Percentiles rank a stretch among this genome's conserved stretches.
These are phyloP conservation scores for Floccularia luteovirens DNA, from an alignment of 768 basidiomycete species.

Conservation along the genomic window DNA sequence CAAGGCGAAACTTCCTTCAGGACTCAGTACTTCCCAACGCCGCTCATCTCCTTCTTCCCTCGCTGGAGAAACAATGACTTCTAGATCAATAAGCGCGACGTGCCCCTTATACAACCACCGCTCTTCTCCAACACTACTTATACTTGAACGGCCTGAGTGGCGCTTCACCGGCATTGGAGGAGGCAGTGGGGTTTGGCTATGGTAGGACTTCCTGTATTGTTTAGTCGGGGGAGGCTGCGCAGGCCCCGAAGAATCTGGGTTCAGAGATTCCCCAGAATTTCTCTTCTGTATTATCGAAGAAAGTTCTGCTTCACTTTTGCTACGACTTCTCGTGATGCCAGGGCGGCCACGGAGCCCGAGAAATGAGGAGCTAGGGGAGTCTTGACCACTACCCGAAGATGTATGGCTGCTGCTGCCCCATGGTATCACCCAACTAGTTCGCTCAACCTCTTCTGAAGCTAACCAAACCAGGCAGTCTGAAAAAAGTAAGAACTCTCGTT, in stretches of 20 bases:
- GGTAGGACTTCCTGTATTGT: conserved; percentile 13
- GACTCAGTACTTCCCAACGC: conserved; percentile 68
- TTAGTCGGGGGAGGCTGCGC: conserved; percentile 12
- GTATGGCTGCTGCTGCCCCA: conserved; percentile 23
- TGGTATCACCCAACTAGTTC: conserved; percentile 20
- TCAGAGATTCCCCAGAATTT: not conserved
- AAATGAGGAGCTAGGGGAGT: not conserved
- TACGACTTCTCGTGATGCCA: conserved; percentile 35
- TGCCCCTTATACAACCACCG: conserved; percentile 70
- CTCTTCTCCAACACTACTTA: conserved; percentile 38
- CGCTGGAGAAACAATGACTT: conserved; percentile 55
- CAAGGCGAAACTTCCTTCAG: conserved; percentile 68
- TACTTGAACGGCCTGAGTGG: conserved; percentile 8
- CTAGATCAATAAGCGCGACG: conserved; percentile 64
- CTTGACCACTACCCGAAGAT: conserved; percentile 11
- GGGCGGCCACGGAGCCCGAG: conserved; percentile 12
- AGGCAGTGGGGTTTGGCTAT: conserved; percentile 10
- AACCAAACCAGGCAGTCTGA: conserved; percentile 81
- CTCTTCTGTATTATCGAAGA: conserved; percentile 12
- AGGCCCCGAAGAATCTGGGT: conserved; percentile 9
- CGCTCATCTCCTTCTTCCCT: conserved; percentile 36
- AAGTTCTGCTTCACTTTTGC: conserved; percentile 57
- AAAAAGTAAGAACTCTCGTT: conserved; percentile 74
- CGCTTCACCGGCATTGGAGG: conserved; percentile 22
- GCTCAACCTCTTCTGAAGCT: conserved; percentile 38